Base-by-base conservation (phyloP, 2,329 filamentous ascomycete species). In the Phialophora tarda region DNA sequence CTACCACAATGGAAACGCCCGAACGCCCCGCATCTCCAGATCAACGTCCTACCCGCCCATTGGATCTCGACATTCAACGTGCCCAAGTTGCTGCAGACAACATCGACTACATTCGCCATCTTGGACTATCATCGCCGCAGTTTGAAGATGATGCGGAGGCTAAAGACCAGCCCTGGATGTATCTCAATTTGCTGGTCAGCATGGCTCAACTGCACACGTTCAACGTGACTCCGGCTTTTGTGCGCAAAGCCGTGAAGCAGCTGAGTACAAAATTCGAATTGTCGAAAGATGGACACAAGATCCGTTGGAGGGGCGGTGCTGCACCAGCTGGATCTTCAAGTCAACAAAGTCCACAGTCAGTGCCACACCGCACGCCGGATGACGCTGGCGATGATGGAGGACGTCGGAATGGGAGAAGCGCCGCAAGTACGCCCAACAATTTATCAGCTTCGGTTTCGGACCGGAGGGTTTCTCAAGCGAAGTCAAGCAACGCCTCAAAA, bases 151-250 rank as follows among this genome's bases (percentile, higher is more conserved):
- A 53, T 14, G 21, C 26, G 2, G 59, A 62, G 2, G n/a, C 8
- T 24, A 65, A 68, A 26, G 59, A 67, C 12, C 63, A 69, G 28
- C 62, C 69, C 30, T 74, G 72, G 72, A 62, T 74, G 32, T 74
- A 72, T 57, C 66, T 74, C 14, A 74, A 95, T 71, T 79, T 96
- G 0, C 82, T 96, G 1, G 88, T 89, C 74, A 93, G 90, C 73
- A 85, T 96, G 82, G 92, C 92, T 0, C 92, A 96, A 77, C 80
- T 96, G 21, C 92, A 96, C 73, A 94, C 93, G 0, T 84, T 95
- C 71, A 93, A 92, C 65, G 91, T 96, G 1, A 93, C 92, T 0
- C 84, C 89, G 0, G 87, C 89, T 30, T 94, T 94, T 72, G 88
- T 95, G 47, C 88, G 90, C 65, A 85, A 86, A 41, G 90, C 92